Evolutionary conservation across 805 yeast genomes (phyloP).

Genomic region (Priceomyces fermenticarens): DNA sequence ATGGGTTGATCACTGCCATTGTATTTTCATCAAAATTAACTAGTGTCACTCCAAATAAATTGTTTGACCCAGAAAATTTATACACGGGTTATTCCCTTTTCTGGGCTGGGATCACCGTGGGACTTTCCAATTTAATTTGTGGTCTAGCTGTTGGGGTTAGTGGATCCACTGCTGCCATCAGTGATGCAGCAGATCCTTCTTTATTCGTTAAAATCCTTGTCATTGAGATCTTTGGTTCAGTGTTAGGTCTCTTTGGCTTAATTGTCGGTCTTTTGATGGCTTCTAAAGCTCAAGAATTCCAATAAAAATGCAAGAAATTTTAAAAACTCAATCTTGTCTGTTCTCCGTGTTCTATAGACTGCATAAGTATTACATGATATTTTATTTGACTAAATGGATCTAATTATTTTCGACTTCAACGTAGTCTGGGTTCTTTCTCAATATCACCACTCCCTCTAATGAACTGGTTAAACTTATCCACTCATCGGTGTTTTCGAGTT

Average conservation of each 20-base stretch:
- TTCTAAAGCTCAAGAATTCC: constrained; percentile 86
- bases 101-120: constrained; percentile 98
- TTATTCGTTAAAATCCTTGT: constrained; percentile 94
- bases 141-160: constrained; percentile 97
- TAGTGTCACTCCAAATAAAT: constrained; percentile 58
- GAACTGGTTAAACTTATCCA: constrained; percentile 77
- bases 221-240: constrained; percentile 95
- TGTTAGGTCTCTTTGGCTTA: constrained; percentile 90
- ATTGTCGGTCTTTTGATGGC: constrained; percentile 99
- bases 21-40: constrained; percentile 89
- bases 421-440: constrained; percentile 86
- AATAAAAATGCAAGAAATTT: constrained; percentile 36
- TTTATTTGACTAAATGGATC: not conserved
- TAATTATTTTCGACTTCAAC: constrained; percentile 51
- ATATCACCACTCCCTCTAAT: constrained; percentile 89
- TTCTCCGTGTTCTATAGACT: not conserved
- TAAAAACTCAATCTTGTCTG: no score
- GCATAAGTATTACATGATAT: not conserved
- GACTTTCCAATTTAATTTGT: constrained; percentile 87
- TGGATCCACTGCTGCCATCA: constrained; percentile 97
- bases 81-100: constrained; percentile 94
- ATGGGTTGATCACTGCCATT: constrained; percentile 96
- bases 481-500: constrained; percentile 84
- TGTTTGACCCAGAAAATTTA: constrained; percentile 77
- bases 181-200: constrained; percentile 96